phyloP scores from a whole-genome alignment of 2,329 filamentous ascomycete species.

The Nigrospora sphaerica region DNA sequence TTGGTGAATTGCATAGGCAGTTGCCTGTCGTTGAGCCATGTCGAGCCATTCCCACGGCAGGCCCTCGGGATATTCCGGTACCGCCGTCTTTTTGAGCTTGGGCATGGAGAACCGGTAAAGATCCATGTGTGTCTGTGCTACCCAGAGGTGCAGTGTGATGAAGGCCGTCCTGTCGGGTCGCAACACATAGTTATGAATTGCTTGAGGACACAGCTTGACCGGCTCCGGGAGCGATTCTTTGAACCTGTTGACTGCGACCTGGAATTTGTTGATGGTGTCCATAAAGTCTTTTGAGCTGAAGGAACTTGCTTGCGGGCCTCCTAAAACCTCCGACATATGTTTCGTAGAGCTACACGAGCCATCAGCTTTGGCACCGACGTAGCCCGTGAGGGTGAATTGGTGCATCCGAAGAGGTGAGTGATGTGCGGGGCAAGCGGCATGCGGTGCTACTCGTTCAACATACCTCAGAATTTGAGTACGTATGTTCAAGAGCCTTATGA shows the following conservation, averaged over 20 bases:
- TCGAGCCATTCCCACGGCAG: conserved; percentile 2
- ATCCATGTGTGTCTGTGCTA: conserved; percentile 1
- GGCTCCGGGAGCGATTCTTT: conserved; percentile 5
- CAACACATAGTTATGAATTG: conserved; percentile 2
- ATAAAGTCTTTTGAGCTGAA: conserved; percentile 1
- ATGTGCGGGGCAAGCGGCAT: too few relatives aligned
- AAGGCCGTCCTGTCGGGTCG: conserved; percentile 5
- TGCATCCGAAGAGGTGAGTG: too few relatives aligned
- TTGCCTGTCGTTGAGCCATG: background rate
- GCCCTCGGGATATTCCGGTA: background rate
- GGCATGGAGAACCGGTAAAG: conserved; percentile 1
- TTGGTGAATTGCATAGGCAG: conserved; percentile 5
- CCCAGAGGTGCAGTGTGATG: conserved; percentile 1
- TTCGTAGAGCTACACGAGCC: background rate
- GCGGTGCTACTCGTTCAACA: background rate
- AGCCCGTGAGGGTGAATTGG: too few relatives aligned
- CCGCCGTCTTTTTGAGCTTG: background rate
- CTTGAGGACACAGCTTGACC: conserved; percentile 1
- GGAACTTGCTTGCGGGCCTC: background rate
- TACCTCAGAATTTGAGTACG: conserved; percentile 6
- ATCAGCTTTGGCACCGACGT: background rate
- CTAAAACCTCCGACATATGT: background rate
- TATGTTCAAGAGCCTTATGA: conserved; percentile 4
- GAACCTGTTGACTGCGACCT: conserved; percentile 3
- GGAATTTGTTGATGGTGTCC: conserved; percentile 5